phyloP scores from a whole-genome alignment of 306 rosid genomes.

The Lotus japonicus region DNA sequence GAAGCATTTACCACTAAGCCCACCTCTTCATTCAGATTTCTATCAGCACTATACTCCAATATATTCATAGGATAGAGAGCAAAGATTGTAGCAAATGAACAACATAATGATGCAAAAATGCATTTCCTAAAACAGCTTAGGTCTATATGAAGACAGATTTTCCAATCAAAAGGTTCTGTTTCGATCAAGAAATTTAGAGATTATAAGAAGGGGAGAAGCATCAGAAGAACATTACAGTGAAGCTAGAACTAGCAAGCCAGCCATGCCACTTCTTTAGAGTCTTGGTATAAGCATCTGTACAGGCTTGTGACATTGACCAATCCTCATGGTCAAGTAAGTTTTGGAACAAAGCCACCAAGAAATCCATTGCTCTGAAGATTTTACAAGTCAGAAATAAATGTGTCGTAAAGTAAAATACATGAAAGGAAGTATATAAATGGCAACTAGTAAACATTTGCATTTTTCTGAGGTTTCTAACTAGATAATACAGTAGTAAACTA shows the following conservation, averaged over 20 bases:
- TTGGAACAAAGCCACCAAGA: slow-evolving; percentile 79
- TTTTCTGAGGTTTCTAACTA: background rate
- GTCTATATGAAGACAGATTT: background rate
- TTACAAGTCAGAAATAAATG: slow-evolving; percentile 5
- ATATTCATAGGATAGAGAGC: background rate
- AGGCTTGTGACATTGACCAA: slow-evolving; percentile 93
- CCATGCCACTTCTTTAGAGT: slow-evolving; percentile 97
- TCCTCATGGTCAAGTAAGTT: slow-evolving; percentile 77
- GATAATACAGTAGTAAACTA: background rate
- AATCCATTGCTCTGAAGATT: slow-evolving; percentile 90
- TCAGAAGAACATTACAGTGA: slow-evolving; percentile 60
- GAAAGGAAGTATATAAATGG: background rate
- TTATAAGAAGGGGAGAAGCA: slow-evolving; percentile 11
- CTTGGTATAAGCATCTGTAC: slow-evolving; percentile 80
- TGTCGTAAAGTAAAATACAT: background rate
- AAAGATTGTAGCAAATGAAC: background rate
- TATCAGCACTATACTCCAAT: background rate
- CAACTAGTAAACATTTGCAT: slow-evolving; percentile 1
- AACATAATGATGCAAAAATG: background rate
- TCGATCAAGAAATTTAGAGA: slow-evolving; percentile 11
- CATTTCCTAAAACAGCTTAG: slow-evolving; percentile 8
- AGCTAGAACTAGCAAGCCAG: slow-evolving; percentile 94
- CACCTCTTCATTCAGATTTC: too few relatives aligned
- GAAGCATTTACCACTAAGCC: too few relatives aligned
- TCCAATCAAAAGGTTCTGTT: background rate